Evolutionary conservation across 345 rosid species (phyloP).

Genomic region (Zanthoxylum bungeanum): DNA sequence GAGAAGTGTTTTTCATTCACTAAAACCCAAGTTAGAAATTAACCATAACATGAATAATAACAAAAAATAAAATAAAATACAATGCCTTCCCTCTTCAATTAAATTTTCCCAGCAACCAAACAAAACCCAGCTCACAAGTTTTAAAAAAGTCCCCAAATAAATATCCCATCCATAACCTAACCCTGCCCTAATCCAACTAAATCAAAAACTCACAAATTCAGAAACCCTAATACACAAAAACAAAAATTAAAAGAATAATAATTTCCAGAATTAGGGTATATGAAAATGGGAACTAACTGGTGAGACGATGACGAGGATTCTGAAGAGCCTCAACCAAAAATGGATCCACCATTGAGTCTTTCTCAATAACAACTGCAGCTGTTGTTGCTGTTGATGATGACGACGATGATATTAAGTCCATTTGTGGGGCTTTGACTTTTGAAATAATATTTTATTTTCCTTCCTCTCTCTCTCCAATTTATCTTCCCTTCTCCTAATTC

Average conservation of each 20-base stretch:
- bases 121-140: slow-evolving; percentile 26
- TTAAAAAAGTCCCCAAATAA: not conserved
- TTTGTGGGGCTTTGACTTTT: not conserved
- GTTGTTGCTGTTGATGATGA: not conserved
- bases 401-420: too few species aligned
- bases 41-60: not conserved
- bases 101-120: not conserved
- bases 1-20: too few species aligned
- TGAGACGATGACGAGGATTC: slow-evolving; percentile 95
- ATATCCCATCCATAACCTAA: not conserved
- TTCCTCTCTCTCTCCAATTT: not conserved
- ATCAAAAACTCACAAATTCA: not conserved
- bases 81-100: not conserved
- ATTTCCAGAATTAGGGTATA: not conserved
- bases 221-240: slow-evolving; percentile 7
- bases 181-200: not conserved
- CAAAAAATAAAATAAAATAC: too few species aligned
- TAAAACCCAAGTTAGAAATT: not conserved
- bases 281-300: slow-evolving; percentile 41
- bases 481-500: not conserved
- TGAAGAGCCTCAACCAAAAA: slow-evolving; percentile 94
- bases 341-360: slow-evolving; percentile 83
- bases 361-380: slow-evolving; percentile 25
- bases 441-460: not conserved
- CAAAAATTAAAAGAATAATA: too few species aligned